Conservation (phyloP, 768 basidiomycete genomes). For the Termitomyces heimii region DNA sequence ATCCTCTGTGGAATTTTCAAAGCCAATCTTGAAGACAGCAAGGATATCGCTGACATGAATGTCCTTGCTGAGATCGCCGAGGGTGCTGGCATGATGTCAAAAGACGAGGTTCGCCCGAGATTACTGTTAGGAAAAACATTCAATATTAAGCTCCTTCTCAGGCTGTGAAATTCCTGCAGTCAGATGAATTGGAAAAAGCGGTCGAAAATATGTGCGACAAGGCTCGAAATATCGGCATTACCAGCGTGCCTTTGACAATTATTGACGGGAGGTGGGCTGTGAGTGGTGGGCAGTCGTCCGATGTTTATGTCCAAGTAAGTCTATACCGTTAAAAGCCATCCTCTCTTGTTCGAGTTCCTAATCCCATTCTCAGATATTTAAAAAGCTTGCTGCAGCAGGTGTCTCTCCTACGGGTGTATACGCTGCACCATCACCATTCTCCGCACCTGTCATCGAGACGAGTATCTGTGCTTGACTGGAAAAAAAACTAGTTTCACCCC, state of each 20-base stretch:
- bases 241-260: slow-evolving; percentile 75
- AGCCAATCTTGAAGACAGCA: slow-evolving; percentile 57
- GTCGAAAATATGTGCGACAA: slow-evolving; percentile 57
- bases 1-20: slow-evolving; percentile 56
- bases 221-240: slow-evolving; percentile 62
- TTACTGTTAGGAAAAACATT: neutral
- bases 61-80: slow-evolving; percentile 58
- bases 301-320: slow-evolving; percentile 63
- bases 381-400: slow-evolving; percentile 41
- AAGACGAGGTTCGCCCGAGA: slow-evolving; percentile 43
- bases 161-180: slow-evolving; percentile 60
- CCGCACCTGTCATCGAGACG: slow-evolving; percentile 27
- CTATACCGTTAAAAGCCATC: neutral
- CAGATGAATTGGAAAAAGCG: slow-evolving; percentile 59
- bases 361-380: slow-evolving; percentile 30
- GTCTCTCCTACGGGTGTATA: slow-evolving; percentile 21
- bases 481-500: neutral
- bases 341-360: neutral
- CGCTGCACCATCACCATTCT: slow-evolving; percentile 28
- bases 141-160: slow-evolving; percentile 20
- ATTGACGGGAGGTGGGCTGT: slow-evolving; percentile 77
- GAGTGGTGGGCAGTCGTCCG: slow-evolving; percentile 66
- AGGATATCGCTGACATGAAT: slow-evolving; percentile 55
- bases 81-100: slow-evolving; percentile 48
- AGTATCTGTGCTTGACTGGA: slow-evolving; percentile 9